Evolutionary conservation across 148 eudicot genomes (phyloP).

Genomic region (Tetragonia tetragonoides): DNA sequence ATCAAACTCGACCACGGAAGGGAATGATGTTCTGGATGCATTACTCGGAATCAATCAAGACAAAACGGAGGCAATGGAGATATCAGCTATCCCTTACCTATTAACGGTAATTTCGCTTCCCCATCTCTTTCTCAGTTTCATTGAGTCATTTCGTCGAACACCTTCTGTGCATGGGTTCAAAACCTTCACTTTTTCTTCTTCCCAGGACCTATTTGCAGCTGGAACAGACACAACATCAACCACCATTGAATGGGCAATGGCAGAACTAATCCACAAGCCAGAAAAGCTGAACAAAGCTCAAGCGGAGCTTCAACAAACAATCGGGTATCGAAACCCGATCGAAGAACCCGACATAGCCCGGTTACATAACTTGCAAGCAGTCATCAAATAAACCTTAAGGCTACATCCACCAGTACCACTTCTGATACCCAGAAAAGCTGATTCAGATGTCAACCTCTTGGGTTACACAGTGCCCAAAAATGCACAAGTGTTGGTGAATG

Average conservation of each 20-base stretch:
- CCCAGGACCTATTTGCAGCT: background rate
- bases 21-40: constrained; percentile 19
- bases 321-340: background rate
- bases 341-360: background rate
- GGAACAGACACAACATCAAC: constrained; percentile 4
- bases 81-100: constrained; percentile 1
- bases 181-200: too few relatives aligned
- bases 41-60: constrained; percentile 13
- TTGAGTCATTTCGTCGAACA: background rate
- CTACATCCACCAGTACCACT: background rate
- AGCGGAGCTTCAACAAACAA: background rate
- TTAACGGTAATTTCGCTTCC: background rate
- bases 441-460: background rate
- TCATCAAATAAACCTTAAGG: background rate
- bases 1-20: background rate
- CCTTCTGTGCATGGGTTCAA: background rate
- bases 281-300: constrained; percentile 4
- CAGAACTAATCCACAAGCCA: background rate
- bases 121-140: background rate
- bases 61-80: constrained; percentile 1
- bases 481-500: background rate
- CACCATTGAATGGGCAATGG: constrained; percentile 10
- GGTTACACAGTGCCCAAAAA: constrained; percentile 1
- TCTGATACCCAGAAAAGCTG: background rate
- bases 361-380: background rate